Evolutionary conservation across 1,284 basidiomycete genomes (phyloP).

Genomic region (Waitea zeae): DNA sequence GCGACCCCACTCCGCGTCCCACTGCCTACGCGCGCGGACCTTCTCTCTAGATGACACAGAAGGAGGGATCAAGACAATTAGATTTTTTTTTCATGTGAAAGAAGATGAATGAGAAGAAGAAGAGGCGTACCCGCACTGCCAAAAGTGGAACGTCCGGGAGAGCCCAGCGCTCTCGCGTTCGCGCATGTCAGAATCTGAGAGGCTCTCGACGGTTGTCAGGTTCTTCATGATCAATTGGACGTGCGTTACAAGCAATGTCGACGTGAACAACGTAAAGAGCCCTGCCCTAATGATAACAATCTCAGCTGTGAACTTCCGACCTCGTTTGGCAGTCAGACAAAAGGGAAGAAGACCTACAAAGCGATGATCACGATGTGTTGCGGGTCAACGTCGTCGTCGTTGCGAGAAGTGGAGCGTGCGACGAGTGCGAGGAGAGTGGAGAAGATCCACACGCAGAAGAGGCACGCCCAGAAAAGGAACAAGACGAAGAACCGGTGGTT

Average conservation of each 20-base stretch:
- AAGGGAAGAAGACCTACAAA: slow-evolving; percentile 22
- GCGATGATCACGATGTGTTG: slow-evolving; percentile 50
- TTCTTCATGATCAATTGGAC: slow-evolving; percentile 41
- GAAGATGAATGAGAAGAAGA: too few species aligned
- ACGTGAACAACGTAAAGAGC: slow-evolving; percentile 59
- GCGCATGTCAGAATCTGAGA: slow-evolving; percentile 34
- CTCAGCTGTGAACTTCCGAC: slow-evolving; percentile 3
- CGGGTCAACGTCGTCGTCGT: slow-evolving; percentile 27
- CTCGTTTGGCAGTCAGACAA: neutral
- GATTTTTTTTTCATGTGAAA: slow-evolving; percentile 1
- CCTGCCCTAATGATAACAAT: slow-evolving; percentile 31
- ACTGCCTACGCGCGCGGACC: slow-evolving; percentile 24
- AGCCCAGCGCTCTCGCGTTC: slow-evolving; percentile 42
- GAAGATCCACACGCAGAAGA: slow-evolving; percentile 44
- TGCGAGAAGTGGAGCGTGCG: slow-evolving; percentile 12
- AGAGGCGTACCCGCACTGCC: slow-evolving; percentile 34
- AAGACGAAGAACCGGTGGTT: slow-evolving; percentile 68
- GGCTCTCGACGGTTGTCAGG: slow-evolving; percentile 67
- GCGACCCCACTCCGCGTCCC: slow-evolving; percentile 68
- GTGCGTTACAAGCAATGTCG: slow-evolving; percentile 39
- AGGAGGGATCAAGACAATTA: neutral
- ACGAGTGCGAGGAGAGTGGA: slow-evolving; percentile 33
- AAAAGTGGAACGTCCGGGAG: slow-evolving; percentile 24
- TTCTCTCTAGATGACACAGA: slow-evolving; percentile 23
- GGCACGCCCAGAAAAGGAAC: slow-evolving; percentile 40